Evolutionary conservation across 2,329 filamentous ascomycete genomes (phyloP), one percentile per base, ranked within the genome.

Genomic region (Ramularia endophylla): DNA sequence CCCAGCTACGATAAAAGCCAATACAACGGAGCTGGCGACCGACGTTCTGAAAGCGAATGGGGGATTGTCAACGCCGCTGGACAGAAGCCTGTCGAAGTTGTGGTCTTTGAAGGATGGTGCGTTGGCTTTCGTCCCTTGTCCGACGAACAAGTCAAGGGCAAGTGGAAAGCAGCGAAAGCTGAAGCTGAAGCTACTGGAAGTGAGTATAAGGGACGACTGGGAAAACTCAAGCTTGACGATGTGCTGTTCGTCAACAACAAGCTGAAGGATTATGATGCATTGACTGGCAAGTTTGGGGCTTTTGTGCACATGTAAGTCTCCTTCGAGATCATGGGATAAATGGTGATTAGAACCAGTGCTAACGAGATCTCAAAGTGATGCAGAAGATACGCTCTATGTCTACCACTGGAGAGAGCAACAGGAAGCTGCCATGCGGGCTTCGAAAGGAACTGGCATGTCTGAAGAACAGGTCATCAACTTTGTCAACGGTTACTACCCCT

Each of bases 51-150:
- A 42, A 66, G 65, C 8, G 58, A 72, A 34, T 94, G 87, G 85
- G 66, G 72, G 18, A 57, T 58, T 11, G 72, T 83, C 44, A 78
- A 79, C 51, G 65, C 61, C 2, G 68, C 63, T n/a, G 65, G 76
- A 17, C 64, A 75, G 17, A 35, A 39, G 40, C 40, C 46, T 15
- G 65, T 78, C 2, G 71, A 75, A 38, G 78, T 90, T 5, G 74
- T 95, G 16, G 77, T 95, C 38, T 81, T 95, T 49, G 88, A 95
- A 63, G 88, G 89, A 13, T 95, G 88, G 89, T 92, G 84, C 62
- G 80, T 94, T 9, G 89, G 87, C 2, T 95, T 95, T 66, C 78
- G 81, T 5, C 64, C 83, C 0, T 63, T 89, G 9, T 54, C 66
- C n/a, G 70, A 74, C 4, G 61, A 77, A 3, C 70, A 72, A 19